Base-by-base conservation (phyloP, 768 basidiomycete species). In the Psilocybe cubensis region DNA sequence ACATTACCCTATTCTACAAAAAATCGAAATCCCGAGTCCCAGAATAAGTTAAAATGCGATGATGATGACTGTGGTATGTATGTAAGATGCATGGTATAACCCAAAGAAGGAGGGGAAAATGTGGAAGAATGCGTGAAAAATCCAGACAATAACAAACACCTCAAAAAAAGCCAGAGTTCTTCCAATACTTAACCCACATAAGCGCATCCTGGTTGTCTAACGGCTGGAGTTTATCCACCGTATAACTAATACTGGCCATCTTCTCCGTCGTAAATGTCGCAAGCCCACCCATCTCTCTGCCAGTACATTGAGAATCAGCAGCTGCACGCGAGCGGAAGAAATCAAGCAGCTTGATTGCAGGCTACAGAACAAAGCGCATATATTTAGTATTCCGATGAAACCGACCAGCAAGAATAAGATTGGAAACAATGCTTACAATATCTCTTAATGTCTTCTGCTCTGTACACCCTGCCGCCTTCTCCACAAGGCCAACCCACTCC, bases 161-260 rank as follows among this genome's bases (percentile, higher is more conserved):
- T 55, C 46, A 41, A 21, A 68, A 66, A 58, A 72, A 62, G 10
- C 66, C 68, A 4, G 54, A 59, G 12, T 58, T 62, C 21, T 53
- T 63, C 75, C 74, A 76, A 44, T 76, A 76, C 2, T 63, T 61
- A 2, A 76, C 65, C 72, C 74, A 78, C 12, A 44, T 51, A 7
- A 28, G 28, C 12, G 50, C 73, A 42, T 73, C 68, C 1, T 33
- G 55, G 1, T 55, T 45, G 24, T 56, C 64, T 4, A 75, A 43
- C 2, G 64, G 60, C 21, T 52, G 49, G 2, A 73, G 51, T 1
- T 46, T 58, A 14, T 51, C 62, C 61, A 79, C 64, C 14, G 70
- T 69, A 51, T 60, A 49, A 60, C 78, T 75, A 31, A 71, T 55
- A 1, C 12, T 42, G 40, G 62, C 64, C 1, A 70, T 66, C 25